Evolutionary conservation across 805 yeast genomes (phyloP).

Genomic region (Komagataella populi): DNA sequence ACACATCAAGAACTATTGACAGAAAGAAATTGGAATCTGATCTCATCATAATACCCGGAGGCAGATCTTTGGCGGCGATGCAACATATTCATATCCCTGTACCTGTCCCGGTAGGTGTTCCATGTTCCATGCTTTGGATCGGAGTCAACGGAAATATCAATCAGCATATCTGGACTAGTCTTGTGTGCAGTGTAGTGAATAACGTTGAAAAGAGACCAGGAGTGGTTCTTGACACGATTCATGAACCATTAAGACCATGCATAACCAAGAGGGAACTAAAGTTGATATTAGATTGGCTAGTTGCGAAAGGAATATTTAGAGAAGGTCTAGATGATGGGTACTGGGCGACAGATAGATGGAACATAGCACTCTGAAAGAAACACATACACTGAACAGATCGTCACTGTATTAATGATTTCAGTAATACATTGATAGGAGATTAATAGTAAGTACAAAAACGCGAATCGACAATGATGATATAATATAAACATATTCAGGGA

Average conservation of each 20-base stretch:
- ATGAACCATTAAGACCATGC: constrained; percentile 12
- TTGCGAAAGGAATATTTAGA: constrained; percentile 21
- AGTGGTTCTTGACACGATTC: constrained; percentile 15
- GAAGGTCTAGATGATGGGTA: constrained; percentile 23
- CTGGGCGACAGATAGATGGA: constrained; percentile 34
- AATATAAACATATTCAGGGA: background rate
- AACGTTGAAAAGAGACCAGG: constrained; percentile 45
- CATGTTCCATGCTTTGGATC: constrained; percentile 64
- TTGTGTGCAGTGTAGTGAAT: constrained; percentile 32
- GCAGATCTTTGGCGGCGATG: constrained; percentile 6
- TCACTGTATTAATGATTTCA: background rate
- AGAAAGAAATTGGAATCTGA: constrained; percentile 55
- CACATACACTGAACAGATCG: background rate
- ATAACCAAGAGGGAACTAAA: constrained; percentile 24
- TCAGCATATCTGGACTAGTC: constrained; percentile 41
- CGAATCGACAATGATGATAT: too few species aligned
- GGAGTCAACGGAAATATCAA: constrained; percentile 52
- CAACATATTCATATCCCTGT: constrained; percentile 14
- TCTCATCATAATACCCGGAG: constrained; percentile 22
- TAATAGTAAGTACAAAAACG: background rate
- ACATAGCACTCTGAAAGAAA: constrained; percentile 19
- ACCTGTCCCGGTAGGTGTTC: constrained; percentile 42
- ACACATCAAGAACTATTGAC: constrained; percentile 66
- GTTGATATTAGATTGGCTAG: constrained; percentile 31
- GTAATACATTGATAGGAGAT: background rate